These are phyloP conservation scores for Vanrija humicola DNA, from an alignment of 1,284 basidiomycete species.

Conservation along the genomic window DNA sequence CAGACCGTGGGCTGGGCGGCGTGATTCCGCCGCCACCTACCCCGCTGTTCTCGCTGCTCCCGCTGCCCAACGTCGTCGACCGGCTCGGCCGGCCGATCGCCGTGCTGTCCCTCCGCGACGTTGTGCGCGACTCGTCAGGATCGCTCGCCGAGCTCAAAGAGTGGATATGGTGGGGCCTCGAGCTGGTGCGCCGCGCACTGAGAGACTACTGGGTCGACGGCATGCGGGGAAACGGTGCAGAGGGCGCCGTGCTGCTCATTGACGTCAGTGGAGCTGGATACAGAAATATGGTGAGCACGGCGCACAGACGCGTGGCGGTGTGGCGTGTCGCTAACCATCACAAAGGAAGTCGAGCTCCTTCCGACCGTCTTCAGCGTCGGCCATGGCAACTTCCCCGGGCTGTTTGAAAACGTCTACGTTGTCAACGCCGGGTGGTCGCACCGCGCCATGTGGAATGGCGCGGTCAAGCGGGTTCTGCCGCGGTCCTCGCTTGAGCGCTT, in stretches of 20 bases:
- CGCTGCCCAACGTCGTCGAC: constrained; percentile 32
- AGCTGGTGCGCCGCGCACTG: constrained; percentile 34
- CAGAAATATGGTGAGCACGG: constrained; percentile 44
- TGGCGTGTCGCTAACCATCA: constrained; percentile 1
- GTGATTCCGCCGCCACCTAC: constrained; percentile 28
- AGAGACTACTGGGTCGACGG: constrained; percentile 35
- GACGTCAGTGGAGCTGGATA: constrained; percentile 45
- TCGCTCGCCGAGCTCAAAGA: constrained; percentile 39
- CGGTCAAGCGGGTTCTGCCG: constrained; percentile 52
- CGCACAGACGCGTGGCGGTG: not conserved
- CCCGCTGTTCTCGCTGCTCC: constrained; percentile 37
- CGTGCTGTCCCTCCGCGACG: constrained; percentile 37
- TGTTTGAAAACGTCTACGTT: constrained; percentile 49
- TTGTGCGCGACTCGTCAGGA: constrained; percentile 33
- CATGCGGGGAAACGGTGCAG: constrained; percentile 25
- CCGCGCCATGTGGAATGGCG: constrained; percentile 50
- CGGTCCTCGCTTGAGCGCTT: constrained; percentile 51
- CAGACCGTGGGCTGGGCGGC: constrained; percentile 23
- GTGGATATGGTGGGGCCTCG: constrained; percentile 45
- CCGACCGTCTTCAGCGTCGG: constrained; percentile 42
- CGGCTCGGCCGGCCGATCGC: constrained; percentile 36
- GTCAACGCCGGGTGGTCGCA: constrained; percentile 54
- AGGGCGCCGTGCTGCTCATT: constrained; percentile 40
- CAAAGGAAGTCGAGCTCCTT: constrained; percentile 46
- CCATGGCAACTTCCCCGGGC: constrained; percentile 46